A percentile compares a stretch with the other conserved stretches of the same genome.
Conservation (phyloP, 208 protist genomes). For the Perkinsela sp. region DNA sequence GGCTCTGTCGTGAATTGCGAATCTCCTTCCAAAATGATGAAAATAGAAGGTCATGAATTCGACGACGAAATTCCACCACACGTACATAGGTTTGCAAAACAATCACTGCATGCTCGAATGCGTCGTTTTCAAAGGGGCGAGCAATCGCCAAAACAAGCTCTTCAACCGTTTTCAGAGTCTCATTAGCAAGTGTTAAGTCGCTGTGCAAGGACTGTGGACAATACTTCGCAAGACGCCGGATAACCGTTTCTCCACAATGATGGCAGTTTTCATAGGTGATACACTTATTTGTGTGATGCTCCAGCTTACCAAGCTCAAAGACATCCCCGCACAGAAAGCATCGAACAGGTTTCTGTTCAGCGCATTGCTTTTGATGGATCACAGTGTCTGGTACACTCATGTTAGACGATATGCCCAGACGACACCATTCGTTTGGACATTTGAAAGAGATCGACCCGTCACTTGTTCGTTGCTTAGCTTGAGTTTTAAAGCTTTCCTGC, state of each 20-base stretch:
- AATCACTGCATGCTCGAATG: slow-evolving; percentile 7
- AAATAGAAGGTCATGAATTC: not conserved
- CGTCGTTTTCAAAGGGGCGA: slow-evolving; percentile 32
- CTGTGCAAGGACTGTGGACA: slow-evolving; percentile 12
- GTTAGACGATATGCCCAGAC: not conserved
- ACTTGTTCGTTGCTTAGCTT: too few relatives aligned
- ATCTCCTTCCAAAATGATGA: slow-evolving; percentile 24
- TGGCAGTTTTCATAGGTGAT: slow-evolving; percentile 23
- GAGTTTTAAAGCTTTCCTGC: too few relatives aligned
- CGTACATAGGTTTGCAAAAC: not conserved
- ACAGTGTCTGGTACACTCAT: not conserved
- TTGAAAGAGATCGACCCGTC: too few relatives aligned
- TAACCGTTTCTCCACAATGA: slow-evolving; percentile 38
- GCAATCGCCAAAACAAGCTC: slow-evolving; percentile 44
- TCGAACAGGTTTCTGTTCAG: not conserved
- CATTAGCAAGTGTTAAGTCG: slow-evolving; percentile 25
- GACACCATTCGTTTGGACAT: not conserved
- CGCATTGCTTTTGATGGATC: not conserved
- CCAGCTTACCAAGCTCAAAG: slow-evolving; percentile 25
- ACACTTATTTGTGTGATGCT: slow-evolving; percentile 42
- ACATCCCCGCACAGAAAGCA: slow-evolving; percentile 19
- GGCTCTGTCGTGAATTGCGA: slow-evolving; percentile 56
- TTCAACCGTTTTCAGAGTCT: slow-evolving; percentile 29
- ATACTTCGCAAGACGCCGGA: slow-evolving; percentile 24
- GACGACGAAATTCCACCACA: not conserved